phyloP scores from a whole-genome alignment of 176 grass and related monocot species.

The Oryza rufipogon region DNA sequence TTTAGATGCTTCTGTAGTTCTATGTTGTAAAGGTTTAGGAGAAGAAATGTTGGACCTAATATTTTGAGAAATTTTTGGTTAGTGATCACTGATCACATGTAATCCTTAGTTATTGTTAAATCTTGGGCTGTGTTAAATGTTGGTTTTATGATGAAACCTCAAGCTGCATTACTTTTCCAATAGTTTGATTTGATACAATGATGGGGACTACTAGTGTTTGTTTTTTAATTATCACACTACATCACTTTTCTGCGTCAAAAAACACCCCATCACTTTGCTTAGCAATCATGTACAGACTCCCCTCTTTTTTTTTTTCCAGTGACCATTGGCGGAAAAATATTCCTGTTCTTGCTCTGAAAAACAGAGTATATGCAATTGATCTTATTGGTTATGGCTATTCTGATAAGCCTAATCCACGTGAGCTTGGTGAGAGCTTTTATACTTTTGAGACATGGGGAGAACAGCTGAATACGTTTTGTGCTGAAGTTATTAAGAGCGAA shows the following conservation, averaged over 20 bases:
- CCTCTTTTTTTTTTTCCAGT: conserved; percentile 49
- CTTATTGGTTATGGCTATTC: conserved; percentile 97
- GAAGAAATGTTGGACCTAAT: background rate
- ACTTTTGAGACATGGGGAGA: conserved; percentile 98
- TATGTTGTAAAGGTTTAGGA: background rate
- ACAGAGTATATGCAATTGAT: conserved; percentile 83
- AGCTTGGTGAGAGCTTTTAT: conserved; percentile 64
- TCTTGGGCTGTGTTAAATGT: background rate
- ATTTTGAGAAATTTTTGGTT: background rate
- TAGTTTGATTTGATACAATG: background rate
- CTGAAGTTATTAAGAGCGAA: conserved; percentile 66
- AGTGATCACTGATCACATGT: background rate
- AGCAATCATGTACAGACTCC: background rate
- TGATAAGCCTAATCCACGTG: conserved; percentile 86
- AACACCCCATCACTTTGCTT: background rate
- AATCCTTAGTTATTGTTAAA: background rate
- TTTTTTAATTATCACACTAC: background rate
- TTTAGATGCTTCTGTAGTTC: background rate
- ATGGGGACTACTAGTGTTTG: background rate
- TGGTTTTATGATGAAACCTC: background rate
- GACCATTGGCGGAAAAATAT: conserved; percentile 94
- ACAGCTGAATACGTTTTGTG: conserved; percentile 83
- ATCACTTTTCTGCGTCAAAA: background rate
- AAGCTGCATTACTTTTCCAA: background rate
- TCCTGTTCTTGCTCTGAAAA: conserved; percentile 60